Evolutionary conservation across 208 protist species (phyloP), one percentile per base, ranked within the genome.

Genomic region (Trypanosoma conorhini): DNA sequence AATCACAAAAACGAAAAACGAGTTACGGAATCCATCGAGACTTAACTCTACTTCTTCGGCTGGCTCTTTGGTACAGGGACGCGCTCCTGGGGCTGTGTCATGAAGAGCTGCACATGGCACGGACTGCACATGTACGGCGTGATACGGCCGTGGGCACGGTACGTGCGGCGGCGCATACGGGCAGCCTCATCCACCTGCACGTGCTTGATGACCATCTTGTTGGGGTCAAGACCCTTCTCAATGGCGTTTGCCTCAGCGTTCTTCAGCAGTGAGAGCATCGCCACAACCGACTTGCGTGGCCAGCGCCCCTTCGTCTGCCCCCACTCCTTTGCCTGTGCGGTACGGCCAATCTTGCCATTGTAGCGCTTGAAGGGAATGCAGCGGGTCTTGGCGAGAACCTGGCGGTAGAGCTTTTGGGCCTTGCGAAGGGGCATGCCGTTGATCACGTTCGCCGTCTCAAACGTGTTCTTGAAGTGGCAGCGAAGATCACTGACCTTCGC

Each of bases 391-490:
- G 87, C 89, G 69, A 98, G 84, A 62, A 98, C 95, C 74, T 98
- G 90, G 55, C 93, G 86, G 80, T 98, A 96, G 72, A 95, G 94
- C 80, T 92, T 83, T 77, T 97, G 87, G 5, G 97, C 95, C 86
- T 97, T 97, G 71, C 72, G 72, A 51, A 76, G 72, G 31, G 58
- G 58, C 69, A 74, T 74, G 61, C 95, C 95, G 72, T 93, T 92
- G 77, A 98, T 84, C 56, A 96, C 93, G 72, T 94, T 91, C 48
- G 89, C 94, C 13, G 93, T 97, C 82, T 98, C 91, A 67, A 89
- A 91, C 51, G 97, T 98, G 82, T 98, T 98, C 88, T 98, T 98
- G 87, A 88, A 97, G 90, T 97, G 93, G 84, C 95, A 96, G 44
- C 93, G 87, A 67, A 98, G 81, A 76, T 97, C 86, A 74, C 89